phyloP scores from a whole-genome alignment of 768 basidiomycete species.

The Tylopilus plumbeoviolaceoides region DNA sequence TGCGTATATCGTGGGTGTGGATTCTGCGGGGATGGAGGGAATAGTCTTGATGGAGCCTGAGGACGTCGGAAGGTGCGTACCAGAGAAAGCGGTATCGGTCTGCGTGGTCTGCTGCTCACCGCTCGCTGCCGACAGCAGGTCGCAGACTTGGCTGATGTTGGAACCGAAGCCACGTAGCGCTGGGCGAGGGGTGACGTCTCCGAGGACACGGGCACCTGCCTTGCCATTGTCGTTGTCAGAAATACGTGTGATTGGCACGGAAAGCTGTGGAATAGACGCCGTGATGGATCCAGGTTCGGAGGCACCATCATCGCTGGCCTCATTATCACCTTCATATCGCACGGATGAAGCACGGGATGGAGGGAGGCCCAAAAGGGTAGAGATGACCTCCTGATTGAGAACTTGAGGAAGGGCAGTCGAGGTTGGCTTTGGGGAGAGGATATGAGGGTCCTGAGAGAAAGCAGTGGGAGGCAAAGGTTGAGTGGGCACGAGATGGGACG shows the following conservation, averaged over 20 bases:
- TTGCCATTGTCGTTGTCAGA: conserved; percentile 19
- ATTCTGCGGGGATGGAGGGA: not conserved
- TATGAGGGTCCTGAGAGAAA: conserved; percentile 32
- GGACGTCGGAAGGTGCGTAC: conserved; percentile 3
- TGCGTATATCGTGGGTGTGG: conserved; percentile 12
- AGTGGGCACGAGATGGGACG: conserved; percentile 4
- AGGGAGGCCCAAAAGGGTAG: conserved; percentile 55
- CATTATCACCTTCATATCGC: conserved; percentile 58
- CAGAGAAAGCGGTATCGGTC: conserved; percentile 4
- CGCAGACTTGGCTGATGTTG: conserved; percentile 29
- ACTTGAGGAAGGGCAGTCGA: conserved; percentile 55
- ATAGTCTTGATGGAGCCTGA: not conserved
- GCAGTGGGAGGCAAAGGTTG: conserved; percentile 16
- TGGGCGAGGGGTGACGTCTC: conserved; percentile 65
- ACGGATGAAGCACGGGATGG: conserved; percentile 37
- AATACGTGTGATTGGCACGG: conserved; percentile 15
- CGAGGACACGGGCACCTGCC: conserved; percentile 20
- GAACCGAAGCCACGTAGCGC: conserved; percentile 35
- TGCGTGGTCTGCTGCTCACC: conserved; percentile 16
- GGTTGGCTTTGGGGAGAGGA: conserved; percentile 56
- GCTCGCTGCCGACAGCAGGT: conserved; percentile 24
- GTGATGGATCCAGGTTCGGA: conserved; percentile 39
- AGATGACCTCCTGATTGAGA: conserved; percentile 67
- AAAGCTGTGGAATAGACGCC: conserved; percentile 37
- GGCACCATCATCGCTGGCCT: conserved; percentile 34